phyloP scores from a whole-genome alignment of 2,329 filamentous ascomycete genomes.

The Venturia effusa region DNA sequence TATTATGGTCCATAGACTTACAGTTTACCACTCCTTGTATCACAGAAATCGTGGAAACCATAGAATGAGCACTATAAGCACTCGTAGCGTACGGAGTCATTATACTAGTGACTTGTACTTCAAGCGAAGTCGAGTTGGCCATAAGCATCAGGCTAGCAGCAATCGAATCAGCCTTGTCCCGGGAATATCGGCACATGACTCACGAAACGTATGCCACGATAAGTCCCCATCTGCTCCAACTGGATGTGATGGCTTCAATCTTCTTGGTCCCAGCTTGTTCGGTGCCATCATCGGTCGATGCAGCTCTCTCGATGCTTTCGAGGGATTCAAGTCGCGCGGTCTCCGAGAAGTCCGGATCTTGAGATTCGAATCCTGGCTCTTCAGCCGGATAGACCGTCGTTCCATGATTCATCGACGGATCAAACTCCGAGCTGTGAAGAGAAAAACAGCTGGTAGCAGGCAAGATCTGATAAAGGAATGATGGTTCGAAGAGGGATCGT shows the following conservation, averaged over 20 bases:
- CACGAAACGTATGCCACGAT: conserved; percentile 36
- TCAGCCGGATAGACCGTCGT: background rate
- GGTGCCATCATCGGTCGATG: background rate
- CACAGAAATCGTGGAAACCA: conserved; percentile 54
- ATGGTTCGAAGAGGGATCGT: background rate
- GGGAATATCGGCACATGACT: conserved; percentile 3
- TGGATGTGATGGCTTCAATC: conserved; percentile 37
- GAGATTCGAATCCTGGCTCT: background rate
- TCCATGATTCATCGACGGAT: background rate
- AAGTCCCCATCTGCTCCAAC: conserved; percentile 37
- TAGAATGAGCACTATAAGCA: conserved; percentile 51
- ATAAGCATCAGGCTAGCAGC: conserved; percentile 35
- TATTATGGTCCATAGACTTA: conserved; percentile 17
- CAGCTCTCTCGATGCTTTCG: background rate
- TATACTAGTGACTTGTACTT: conserved; percentile 51
- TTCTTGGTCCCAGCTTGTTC: conserved; percentile 33
- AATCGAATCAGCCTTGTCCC: conserved; percentile 16
- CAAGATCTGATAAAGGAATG: background rate
- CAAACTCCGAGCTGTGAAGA: background rate
- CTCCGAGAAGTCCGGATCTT: background rate
- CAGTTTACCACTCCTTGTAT: conserved; percentile 54
- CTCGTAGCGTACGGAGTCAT: conserved; percentile 56
- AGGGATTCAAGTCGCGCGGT: background rate
- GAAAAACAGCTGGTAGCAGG: background rate
- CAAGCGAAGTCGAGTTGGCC: conserved; percentile 56